Percentiles rank a stretch among this genome's conserved stretches.
These are phyloP conservation scores for Rhinocladiella mackenziei DNA, from an alignment of 2,329 filamentous ascomycete genomes.

Conservation along the genomic window DNA sequence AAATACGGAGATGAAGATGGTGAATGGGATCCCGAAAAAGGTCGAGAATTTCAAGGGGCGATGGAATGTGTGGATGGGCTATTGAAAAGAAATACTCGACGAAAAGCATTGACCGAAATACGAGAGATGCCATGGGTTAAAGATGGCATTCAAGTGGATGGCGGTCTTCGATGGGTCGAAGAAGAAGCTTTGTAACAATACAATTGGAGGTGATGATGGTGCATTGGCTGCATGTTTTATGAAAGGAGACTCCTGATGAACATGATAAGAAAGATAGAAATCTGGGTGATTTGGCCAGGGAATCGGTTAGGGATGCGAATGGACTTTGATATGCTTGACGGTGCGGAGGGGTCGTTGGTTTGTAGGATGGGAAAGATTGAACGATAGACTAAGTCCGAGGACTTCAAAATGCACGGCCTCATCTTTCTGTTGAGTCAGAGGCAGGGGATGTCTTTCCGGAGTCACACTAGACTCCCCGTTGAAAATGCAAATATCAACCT, in stretches of 20 bases:
- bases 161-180: slow-evolving; percentile 51
- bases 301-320: too few species aligned
- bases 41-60: slow-evolving; percentile 66
- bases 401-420: too few species aligned
- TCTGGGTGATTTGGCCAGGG: too few species aligned
- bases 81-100: slow-evolving; percentile 73
- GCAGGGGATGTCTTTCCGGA: too few species aligned
- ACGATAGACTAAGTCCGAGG: too few species aligned
- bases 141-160: slow-evolving; percentile 65
- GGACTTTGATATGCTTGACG: too few species aligned
- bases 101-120: slow-evolving; percentile 72
- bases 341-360: too few species aligned
- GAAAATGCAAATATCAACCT: slow-evolving; percentile 1
- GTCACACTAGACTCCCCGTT: slow-evolving; percentile 9
- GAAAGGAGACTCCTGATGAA: too few species aligned
- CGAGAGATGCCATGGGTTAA: slow-evolving; percentile 71
- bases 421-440: too few species aligned
- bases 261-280: background rate
- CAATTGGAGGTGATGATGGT: background rate
- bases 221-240: too few species aligned
- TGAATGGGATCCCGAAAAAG: slow-evolving; percentile 72
- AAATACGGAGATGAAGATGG: slow-evolving; percentile 78
- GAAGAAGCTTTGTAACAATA: slow-evolving; percentile 25
- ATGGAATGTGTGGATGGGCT: slow-evolving; percentile 78
- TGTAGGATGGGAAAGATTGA: too few species aligned